Evolutionary conservation across 2,329 filamentous ascomycete species (phyloP).

Genomic region (Penicillium glabrum): DNA sequence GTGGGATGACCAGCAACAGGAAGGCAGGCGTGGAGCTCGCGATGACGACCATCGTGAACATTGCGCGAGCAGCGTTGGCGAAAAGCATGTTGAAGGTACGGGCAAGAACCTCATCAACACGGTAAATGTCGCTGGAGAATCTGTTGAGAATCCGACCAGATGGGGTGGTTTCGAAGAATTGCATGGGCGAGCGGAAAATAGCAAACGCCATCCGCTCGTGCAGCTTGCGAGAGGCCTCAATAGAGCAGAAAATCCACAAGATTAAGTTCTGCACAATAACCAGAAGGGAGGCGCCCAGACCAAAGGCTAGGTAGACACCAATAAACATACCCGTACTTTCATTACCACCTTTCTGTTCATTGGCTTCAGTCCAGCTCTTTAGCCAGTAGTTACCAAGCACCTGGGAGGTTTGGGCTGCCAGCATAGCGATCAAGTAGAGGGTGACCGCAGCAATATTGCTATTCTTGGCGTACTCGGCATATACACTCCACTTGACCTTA

Average conservation of each 20-base stretch:
- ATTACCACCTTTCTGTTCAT: conserved; percentile 68
- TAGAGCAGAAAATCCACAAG: conserved; percentile 99
- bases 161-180: conserved; percentile 96
- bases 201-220: conserved; percentile 97
- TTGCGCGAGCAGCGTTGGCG: conserved; percentile 69
- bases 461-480: conserved; percentile 89
- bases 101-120: conserved; percentile 87
- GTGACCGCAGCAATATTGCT: conserved; percentile 83
- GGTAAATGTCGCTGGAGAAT: conserved; percentile 73
- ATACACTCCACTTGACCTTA: conserved; percentile 97
- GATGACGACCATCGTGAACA: conserved; percentile 86
- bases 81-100: conserved; percentile 98
- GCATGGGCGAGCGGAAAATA: conserved; percentile 97
- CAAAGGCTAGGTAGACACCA: conserved; percentile 93
- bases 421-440: conserved; percentile 73
- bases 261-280: conserved; percentile 92
- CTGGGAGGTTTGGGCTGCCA: conserved; percentile 77
- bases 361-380: conserved; percentile 85
- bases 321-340: conserved; percentile 83
- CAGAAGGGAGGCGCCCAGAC: conserved; percentile 78
- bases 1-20: conserved; percentile 74
- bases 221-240: conserved; percentile 94
- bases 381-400: conserved; percentile 90
- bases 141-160: conserved; percentile 94
- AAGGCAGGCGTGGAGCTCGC: conserved; percentile 79